Conservation (phyloP, 2,329 filamentous ascomycete species). For the Scedosporium aurantiacum region DNA sequence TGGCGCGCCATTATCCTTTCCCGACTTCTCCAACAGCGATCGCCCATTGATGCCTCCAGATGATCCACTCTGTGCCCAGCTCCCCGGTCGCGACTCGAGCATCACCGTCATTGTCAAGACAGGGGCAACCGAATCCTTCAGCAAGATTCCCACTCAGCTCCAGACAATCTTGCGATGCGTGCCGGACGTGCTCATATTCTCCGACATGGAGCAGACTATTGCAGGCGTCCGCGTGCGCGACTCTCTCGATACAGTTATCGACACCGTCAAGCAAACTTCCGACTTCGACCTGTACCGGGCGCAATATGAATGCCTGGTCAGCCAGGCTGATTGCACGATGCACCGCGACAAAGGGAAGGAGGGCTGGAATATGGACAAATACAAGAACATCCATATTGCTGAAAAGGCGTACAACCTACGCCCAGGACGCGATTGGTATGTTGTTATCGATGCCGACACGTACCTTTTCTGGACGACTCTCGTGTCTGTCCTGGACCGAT, state of each 20-base stretch:
- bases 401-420: constrained; percentile 43
- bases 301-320: constrained; percentile 33
- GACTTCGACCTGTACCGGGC: constrained; percentile 36
- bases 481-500: constrained; percentile 33
- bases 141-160: constrained; percentile 44
- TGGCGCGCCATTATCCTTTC: neutral
- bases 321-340: constrained; percentile 30
- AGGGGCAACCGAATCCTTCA: constrained; percentile 42
- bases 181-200: constrained; percentile 45
- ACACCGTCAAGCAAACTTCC: constrained; percentile 24
- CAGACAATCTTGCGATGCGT: constrained; percentile 42
- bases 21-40: constrained; percentile 1
- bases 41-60: constrained; percentile 2
- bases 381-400: constrained; percentile 50
- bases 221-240: constrained; percentile 32
- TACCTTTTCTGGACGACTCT: constrained; percentile 46
- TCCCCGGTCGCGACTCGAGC: constrained; percentile 29
- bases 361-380: constrained; percentile 48
- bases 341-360: constrained; percentile 14
- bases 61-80: constrained; percentile 23
- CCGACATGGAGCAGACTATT: constrained; percentile 42
- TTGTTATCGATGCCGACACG: constrained; percentile 49
- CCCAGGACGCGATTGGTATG: constrained; percentile 44
- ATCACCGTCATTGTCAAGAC: constrained; percentile 47
- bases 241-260: constrained; percentile 26